Evolutionary conservation across 306 rosid genomes (phyloP), one percentile per base, ranked within the genome.

Genomic region (Heteromeles arbutifolia): DNA sequence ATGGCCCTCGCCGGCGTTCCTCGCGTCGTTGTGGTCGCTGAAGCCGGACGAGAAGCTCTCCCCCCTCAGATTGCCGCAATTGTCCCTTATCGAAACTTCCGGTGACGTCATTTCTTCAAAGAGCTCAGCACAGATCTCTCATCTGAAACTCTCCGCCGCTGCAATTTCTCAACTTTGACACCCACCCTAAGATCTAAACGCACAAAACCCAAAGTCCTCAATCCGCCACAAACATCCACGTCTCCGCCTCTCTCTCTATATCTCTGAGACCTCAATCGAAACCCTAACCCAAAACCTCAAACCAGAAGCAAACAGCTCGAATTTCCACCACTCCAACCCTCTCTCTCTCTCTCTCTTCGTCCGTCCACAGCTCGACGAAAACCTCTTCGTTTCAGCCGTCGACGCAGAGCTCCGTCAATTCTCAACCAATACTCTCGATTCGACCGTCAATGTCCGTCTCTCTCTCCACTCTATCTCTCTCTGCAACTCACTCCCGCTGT

Each of bases 81-180:
- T 88, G 28, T 84, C 86, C 75, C 86, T 90, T 72, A 82, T 78
- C 32, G 89, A 82, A 56, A 85, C 88, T 82, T 93, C 98, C 73
- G 92, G 78, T 67, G 92, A 77, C 63, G 91, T 72, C 98, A 90
- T 89, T 79, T 68, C 69, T 71, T 72, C 25, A n/a, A 62, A 70
- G 41, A 43, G 43, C 81, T 82, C 80, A 91, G 67, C 83, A 76
- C 86, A 93, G 95, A 90, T 92, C 92, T 85, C 83, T 84, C 92
- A 87, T 85, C 82, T 62, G 82, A 77, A 53, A 65, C 76, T 45
- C 85, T 29, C 48, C 45, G 13, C 73, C 14, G 8, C 53, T 15
- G 21, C 32, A 48, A 75, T 72, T 64, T 78, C 39, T 57, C 3
- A 77, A 53, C 69, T 64, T 61, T 17, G 13, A 59, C 54, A 32